Evolutionary conservation across 2,329 filamentous ascomycete species (phyloP).

Genomic region (Fusarium sp.): DNA sequence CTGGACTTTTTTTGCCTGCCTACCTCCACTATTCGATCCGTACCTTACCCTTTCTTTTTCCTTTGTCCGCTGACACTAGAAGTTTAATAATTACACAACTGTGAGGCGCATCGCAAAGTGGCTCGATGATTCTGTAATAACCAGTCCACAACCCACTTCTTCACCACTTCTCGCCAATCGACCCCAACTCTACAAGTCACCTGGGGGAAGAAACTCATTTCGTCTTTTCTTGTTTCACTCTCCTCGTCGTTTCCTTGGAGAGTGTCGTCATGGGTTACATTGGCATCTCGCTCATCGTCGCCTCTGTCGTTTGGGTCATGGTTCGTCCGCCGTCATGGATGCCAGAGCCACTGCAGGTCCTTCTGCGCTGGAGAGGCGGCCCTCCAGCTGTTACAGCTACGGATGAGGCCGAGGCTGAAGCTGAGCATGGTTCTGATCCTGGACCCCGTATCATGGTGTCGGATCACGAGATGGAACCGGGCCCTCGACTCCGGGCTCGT

Average conservation of each 20-base stretch:
- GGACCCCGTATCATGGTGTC: slow-evolving; percentile 39
- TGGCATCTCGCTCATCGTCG: slow-evolving; percentile 72
- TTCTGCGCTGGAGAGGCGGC: slow-evolving; percentile 43
- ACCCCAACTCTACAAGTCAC: slow-evolving; percentile 17
- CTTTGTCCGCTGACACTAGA: slow-evolving; percentile 35
- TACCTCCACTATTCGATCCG: neutral
- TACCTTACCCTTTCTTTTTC: slow-evolving; percentile 13
- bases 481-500: slow-evolving; percentile 42
- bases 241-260: neutral
- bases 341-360: slow-evolving; percentile 44
- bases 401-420: slow-evolving; percentile 13
- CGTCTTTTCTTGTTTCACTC: neutral
- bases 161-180: slow-evolving; percentile 30
- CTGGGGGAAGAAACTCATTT: slow-evolving; percentile 14
- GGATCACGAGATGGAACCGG: slow-evolving; percentile 46
- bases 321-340: slow-evolving; percentile 66
- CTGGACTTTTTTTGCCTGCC: neutral
- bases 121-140: slow-evolving; percentile 49
- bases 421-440: slow-evolving; percentile 28
- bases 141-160: slow-evolving; percentile 48
- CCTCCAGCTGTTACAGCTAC: slow-evolving; percentile 19
- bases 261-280: slow-evolving; percentile 64
- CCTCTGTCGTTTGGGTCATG: slow-evolving; percentile 68
- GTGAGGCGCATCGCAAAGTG: slow-evolving; percentile 28
- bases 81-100: slow-evolving; percentile 17